These are phyloP conservation scores for Trichoderma koningii DNA, from an alignment of 2,329 filamentous ascomycete species.

Conservation along the genomic window DNA sequence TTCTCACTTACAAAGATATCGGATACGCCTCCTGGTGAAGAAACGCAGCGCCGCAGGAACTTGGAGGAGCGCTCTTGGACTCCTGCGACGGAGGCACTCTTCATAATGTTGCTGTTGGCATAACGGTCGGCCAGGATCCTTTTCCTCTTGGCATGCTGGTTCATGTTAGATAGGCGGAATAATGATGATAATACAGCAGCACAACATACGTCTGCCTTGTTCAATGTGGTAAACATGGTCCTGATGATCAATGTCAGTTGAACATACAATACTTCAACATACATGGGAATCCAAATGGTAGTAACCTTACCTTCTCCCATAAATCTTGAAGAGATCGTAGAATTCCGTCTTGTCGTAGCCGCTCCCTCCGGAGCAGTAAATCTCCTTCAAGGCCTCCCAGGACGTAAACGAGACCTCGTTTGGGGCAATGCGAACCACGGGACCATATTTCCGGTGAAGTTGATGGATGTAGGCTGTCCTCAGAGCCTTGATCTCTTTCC, in stretches of 20 bases:
- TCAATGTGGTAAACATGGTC: constrained; percentile 62
- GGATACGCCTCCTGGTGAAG: constrained; percentile 48
- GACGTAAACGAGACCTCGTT: constrained; percentile 63
- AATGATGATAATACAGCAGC: background rate
- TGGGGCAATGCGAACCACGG: constrained; percentile 59
- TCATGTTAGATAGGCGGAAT: background rate
- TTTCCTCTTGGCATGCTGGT: constrained; percentile 63
- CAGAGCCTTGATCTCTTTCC: constrained; percentile 56
- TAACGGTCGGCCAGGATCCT: constrained; percentile 67
- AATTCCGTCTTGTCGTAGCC: constrained; percentile 68
- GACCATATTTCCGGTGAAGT: constrained; percentile 58
- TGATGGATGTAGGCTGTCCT: constrained; percentile 58
- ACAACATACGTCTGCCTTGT: constrained; percentile 52
- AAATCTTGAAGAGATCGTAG: constrained; percentile 62
- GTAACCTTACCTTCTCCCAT: constrained; percentile 53
- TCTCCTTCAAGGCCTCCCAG: constrained; percentile 59
- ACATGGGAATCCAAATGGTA: background rate
- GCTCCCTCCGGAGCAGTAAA: constrained; percentile 63
- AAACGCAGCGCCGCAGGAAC: constrained; percentile 57
- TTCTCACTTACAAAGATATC: constrained; percentile 60
- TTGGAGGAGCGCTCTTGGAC: constrained; percentile 58
- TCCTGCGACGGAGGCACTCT: constrained; percentile 54
- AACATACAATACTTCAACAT: background rate
- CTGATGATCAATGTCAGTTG: constrained; percentile 35
- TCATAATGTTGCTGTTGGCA: constrained; percentile 67